Percentiles rank a stretch among this genome's conserved stretches.
Conservation (phyloP, 1,284 basidiomycete genomes). For the Kwoniella shivajii region DNA sequence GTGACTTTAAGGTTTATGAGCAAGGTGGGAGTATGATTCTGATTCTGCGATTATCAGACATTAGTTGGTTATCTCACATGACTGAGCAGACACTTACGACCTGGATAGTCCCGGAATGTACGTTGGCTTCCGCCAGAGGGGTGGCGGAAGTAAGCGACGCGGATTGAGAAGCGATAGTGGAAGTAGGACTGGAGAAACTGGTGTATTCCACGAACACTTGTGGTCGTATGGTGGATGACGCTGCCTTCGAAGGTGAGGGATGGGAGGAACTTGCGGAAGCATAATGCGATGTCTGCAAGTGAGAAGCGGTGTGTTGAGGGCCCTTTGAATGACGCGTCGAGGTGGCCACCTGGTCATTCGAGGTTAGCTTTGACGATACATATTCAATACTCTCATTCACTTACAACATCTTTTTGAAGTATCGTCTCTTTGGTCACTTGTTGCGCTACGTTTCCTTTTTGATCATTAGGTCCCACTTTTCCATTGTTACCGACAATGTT, state of each 20-base stretch:
- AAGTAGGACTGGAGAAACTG: background rate
- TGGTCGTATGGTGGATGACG: background rate
- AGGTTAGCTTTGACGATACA: background rate
- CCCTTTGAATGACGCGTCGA: background rate
- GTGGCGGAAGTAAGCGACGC: background rate
- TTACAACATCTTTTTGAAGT: slow-evolving; percentile 1
- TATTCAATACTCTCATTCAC: too few species aligned
- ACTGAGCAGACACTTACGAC: background rate
- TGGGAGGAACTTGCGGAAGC: background rate
- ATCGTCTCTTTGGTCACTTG: slow-evolving; percentile 1
- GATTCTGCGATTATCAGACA: background rate
- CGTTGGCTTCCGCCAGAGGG: background rate
- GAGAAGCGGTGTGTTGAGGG: background rate
- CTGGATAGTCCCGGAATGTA: slow-evolving; percentile 4
- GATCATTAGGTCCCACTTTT: slow-evolving; percentile 9
- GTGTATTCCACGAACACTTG: slow-evolving; percentile 7
- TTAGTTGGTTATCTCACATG: background rate
- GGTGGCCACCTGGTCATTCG: background rate
- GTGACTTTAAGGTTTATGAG: background rate
- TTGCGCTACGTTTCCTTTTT: slow-evolving; percentile 6
- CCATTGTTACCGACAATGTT: background rate
- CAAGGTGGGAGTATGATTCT: background rate
- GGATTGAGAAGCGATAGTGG: background rate
- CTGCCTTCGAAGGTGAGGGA: background rate
- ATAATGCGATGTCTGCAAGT: background rate